Evolutionary conservation across 306 rosid species (phyloP).

Genomic region (Vicia sativa): DNA sequence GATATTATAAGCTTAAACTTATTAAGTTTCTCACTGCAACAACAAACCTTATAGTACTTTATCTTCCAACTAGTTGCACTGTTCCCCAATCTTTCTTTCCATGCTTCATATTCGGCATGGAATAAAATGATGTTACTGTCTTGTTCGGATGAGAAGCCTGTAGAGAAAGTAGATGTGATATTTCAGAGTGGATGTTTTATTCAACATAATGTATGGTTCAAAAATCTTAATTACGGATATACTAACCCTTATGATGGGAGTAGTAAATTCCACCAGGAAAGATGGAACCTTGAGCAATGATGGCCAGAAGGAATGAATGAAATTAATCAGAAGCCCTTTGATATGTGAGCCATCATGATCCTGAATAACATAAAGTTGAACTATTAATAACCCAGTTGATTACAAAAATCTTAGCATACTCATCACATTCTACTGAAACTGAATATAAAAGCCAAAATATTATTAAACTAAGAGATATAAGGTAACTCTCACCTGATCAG

Average conservation of each 20-base stretch:
- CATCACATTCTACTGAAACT: neutral
- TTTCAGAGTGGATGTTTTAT: neutral
- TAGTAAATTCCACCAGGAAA: slow-evolving; percentile 85
- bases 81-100: slow-evolving; percentile 78
- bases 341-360: slow-evolving; percentile 98
- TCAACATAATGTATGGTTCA: neutral
- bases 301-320: slow-evolving; percentile 96
- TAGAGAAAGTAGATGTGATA: neutral
- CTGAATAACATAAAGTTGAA: slow-evolving; percentile 43
- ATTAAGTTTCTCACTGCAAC: slow-evolving; percentile 22
- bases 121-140: slow-evolving; percentile 73
- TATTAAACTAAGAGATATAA: neutral
- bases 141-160: slow-evolving; percentile 83
- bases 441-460: neutral
- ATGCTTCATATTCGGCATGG: slow-evolving; percentile 81
- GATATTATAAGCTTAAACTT: neutral
- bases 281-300: slow-evolving; percentile 80
- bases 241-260: slow-evolving; percentile 94
- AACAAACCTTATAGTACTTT: slow-evolving; percentile 90
- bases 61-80: slow-evolving; percentile 84
- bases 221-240: too few relatives aligned
- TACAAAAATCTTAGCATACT: neutral
- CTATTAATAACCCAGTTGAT: neutral
- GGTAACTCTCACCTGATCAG: slow-evolving; percentile 80
- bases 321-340: slow-evolving; percentile 90